These are phyloP conservation scores for Pythium aristosporum DNA, from an alignment of 352 stramenopile species.

Conservation along the genomic window DNA sequence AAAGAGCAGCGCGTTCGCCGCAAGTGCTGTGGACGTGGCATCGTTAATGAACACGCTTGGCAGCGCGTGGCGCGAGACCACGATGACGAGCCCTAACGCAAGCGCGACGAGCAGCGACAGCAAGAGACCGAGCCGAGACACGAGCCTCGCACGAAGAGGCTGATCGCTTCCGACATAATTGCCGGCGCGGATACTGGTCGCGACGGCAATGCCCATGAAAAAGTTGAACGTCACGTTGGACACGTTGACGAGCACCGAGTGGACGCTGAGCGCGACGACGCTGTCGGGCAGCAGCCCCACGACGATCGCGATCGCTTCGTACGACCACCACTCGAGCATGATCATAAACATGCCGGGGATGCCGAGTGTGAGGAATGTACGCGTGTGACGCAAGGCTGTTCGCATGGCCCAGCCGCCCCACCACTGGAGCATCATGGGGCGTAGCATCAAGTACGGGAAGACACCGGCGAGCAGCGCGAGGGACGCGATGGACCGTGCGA, in stretches of 20 bases:
- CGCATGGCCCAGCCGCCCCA: conserved; percentile 25
- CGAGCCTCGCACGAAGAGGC: conserved; percentile 38
- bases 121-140: conserved; percentile 34
- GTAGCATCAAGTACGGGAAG: conserved; percentile 53
- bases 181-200: conserved; percentile 18
- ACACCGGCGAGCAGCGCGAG: conserved; percentile 47
- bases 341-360: conserved; percentile 58
- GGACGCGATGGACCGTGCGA: conserved; percentile 55
- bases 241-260: conserved; percentile 64
- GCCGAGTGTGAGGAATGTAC: conserved; percentile 47
- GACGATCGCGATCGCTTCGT: conserved; percentile 58
- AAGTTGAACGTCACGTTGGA: conserved; percentile 66
- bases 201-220: conserved; percentile 34
- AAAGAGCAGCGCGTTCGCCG: conserved; percentile 41
- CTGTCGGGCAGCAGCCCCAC: conserved; percentile 49
- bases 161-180: conserved; percentile 19
- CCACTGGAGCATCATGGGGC: conserved; percentile 39
- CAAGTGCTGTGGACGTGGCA: conserved; percentile 35
- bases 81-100: conserved; percentile 29
- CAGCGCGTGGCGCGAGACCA: conserved; percentile 25
- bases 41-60: conserved; percentile 50
- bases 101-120: conserved; percentile 35
- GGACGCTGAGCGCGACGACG: conserved; percentile 53
- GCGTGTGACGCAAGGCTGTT: conserved; percentile 31
- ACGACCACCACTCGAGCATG: conserved; percentile 69